Percentiles rank a stretch among this genome's conserved stretches.
Evolutionary conservation across 371 early-diverging fungal genomes (phyloP).

Genomic region (Mortierella sp.): DNA sequence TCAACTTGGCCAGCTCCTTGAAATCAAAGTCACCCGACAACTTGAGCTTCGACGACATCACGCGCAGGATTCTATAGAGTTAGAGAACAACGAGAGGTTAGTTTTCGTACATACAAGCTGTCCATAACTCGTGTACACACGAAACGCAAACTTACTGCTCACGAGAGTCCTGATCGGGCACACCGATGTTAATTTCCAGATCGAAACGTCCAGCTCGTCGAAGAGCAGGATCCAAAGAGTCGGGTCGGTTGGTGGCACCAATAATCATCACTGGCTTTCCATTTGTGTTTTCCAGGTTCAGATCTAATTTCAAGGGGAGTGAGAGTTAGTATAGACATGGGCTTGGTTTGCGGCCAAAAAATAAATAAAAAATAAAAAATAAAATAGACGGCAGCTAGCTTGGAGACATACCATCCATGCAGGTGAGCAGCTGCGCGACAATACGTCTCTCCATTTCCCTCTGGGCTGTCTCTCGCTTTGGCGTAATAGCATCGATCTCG

Average conservation of each 20-base stretch:
- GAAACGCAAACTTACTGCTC: conserved; percentile 72
- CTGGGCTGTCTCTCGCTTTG: conserved; percentile 99
- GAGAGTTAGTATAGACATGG: not conserved
- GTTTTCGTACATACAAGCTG: not conserved
- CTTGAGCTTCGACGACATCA: conserved; percentile 90
- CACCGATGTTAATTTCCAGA: conserved; percentile 97
- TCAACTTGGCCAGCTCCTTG: conserved; percentile 89
- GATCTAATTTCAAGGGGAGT: conserved; percentile 59
- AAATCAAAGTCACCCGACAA: conserved; percentile 93
- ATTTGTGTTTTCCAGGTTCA: conserved; percentile 88
- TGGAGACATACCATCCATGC: conserved; percentile 89
- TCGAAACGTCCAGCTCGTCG: conserved; percentile 99
- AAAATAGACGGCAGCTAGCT: not conserved
- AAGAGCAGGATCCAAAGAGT: conserved; percentile 97
- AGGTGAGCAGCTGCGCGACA: conserved; percentile 98
- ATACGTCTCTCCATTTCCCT: conserved; percentile 99
- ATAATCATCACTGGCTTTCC: conserved; percentile 96
- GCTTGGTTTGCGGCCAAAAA: not conserved
- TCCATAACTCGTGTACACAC: not conserved
- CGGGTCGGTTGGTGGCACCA: conserved; percentile 99
- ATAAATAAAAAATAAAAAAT: not conserved
- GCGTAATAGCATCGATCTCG: conserved; percentile 99
- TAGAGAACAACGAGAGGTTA: not conserved
- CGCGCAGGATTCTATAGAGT: conserved; percentile 84
- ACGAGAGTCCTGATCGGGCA: conserved; percentile 97